Percentiles rank a stretch among this genome's conserved stretches.
Conservation (phyloP, 2,329 filamentous ascomycete genomes). For the Pochonia chlamydosporia region DNA sequence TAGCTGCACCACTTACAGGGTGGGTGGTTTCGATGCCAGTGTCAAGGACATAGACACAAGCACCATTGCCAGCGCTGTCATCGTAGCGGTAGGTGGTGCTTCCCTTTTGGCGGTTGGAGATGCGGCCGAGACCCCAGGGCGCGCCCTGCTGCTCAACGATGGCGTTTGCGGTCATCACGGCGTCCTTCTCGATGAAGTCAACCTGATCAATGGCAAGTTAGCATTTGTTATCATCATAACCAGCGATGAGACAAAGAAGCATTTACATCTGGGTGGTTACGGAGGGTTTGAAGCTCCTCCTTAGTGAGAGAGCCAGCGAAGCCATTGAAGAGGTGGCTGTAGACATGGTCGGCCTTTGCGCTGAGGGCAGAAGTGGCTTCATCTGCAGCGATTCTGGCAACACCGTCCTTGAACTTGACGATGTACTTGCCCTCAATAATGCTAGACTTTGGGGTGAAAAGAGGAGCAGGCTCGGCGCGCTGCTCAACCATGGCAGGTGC, state of each 20-base stretch:
- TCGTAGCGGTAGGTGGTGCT: constrained; percentile 32
- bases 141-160: constrained; percentile 14
- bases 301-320: constrained; percentile 18
- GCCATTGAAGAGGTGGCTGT: constrained; percentile 16
- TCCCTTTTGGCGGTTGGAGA: constrained; percentile 27
- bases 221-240: background rate
- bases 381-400: constrained; percentile 10
- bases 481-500: constrained; percentile 12
- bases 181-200: constrained; percentile 32
- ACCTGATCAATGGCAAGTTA: constrained; percentile 14
- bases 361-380: constrained; percentile 11
- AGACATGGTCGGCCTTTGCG: constrained; percentile 18
- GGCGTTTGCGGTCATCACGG: constrained; percentile 17
- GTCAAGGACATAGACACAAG: constrained; percentile 41
- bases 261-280: constrained; percentile 18
- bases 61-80: constrained; percentile 31
- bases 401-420: constrained; percentile 21
- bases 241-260: background rate
- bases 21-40: constrained; percentile 36
- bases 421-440: constrained; percentile 23
- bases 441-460: constrained; percentile 13
- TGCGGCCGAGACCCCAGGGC: constrained; percentile 24
- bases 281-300: constrained; percentile 15
- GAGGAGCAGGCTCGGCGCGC: constrained; percentile 20
- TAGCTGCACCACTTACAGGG: constrained; percentile 21